Percentiles rank a stretch among this genome's conserved stretches.
phyloP scores from a whole-genome alignment of 2,329 filamentous ascomycete genomes.

The Xylaria sp. region DNA sequence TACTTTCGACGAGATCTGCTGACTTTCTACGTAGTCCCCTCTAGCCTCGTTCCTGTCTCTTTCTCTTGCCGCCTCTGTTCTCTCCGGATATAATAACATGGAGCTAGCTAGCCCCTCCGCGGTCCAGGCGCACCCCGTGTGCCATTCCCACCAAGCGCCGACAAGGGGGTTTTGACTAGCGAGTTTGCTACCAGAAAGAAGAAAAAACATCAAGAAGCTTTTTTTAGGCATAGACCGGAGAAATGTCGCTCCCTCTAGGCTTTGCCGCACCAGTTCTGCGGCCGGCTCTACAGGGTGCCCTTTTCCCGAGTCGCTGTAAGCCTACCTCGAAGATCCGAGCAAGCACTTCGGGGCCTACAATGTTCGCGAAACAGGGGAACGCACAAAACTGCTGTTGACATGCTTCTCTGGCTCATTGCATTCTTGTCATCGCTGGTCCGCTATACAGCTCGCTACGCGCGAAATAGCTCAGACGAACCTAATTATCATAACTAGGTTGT shows the following conservation, averaged over 20 bases:
- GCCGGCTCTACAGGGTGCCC: neutral
- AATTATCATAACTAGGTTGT: constrained; percentile 4
- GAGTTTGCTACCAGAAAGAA: neutral
- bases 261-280: neutral
- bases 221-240: neutral
- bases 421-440: neutral
- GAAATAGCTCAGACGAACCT: neutral
- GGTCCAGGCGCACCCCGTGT: constrained; percentile 1
- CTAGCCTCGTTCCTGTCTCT: constrained; percentile 11
- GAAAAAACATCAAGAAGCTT: neutral
- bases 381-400: neutral
- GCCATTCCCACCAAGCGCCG: constrained; percentile 11
- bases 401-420: neutral
- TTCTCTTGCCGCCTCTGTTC: constrained; percentile 4
- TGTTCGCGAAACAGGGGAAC: neutral
- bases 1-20: constrained; percentile 30
- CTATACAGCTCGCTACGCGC: neutral
- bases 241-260: neutral
- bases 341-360: neutral
- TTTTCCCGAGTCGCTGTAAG: constrained; percentile 2
- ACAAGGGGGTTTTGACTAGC: neutral
- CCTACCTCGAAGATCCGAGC: neutral
- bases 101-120: constrained; percentile 5
- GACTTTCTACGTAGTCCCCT: constrained; percentile 13
- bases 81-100: constrained; percentile 9